A percentile compares a stretch with the other conserved stretches of the same genome.
phyloP scores from a whole-genome alignment of 345 rosid species.

The Eucalyptus regnans region DNA sequence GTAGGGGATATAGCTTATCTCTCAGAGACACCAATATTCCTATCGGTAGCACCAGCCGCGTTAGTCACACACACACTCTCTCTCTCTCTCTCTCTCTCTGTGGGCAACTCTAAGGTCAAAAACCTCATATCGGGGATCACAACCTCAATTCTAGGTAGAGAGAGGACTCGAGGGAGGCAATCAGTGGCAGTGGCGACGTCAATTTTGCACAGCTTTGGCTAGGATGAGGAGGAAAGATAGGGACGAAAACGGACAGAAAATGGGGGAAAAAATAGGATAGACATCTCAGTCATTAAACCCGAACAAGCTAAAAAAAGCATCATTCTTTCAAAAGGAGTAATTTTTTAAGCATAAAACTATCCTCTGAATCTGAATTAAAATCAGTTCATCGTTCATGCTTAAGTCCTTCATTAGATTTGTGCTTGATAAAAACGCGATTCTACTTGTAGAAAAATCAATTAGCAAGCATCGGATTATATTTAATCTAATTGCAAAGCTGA shows the following conservation, averaged over 20 bases:
- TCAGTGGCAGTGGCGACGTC: background rate
- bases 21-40: background rate
- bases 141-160: background rate
- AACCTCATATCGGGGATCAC: background rate
- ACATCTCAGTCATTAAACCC: background rate
- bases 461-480: background rate
- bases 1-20: background rate
- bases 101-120: background rate
- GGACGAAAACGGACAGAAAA: background rate
- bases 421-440: background rate
- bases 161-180: background rate
- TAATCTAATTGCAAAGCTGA: background rate
- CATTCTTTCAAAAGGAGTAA: background rate
- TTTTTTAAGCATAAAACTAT: background rate
- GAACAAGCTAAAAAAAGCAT: background rate
- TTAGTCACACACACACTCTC: background rate
- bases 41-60: background rate
- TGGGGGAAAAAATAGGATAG: background rate
- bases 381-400: background rate
- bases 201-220: background rate
- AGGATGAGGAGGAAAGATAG: background rate
- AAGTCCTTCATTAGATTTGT: background rate
- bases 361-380: background rate
- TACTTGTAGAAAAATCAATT: background rate
- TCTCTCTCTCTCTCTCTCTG: background rate